phyloP scores from a whole-genome alignment of 2,329 filamentous ascomycete species.

The Cercospora berteroae region DNA sequence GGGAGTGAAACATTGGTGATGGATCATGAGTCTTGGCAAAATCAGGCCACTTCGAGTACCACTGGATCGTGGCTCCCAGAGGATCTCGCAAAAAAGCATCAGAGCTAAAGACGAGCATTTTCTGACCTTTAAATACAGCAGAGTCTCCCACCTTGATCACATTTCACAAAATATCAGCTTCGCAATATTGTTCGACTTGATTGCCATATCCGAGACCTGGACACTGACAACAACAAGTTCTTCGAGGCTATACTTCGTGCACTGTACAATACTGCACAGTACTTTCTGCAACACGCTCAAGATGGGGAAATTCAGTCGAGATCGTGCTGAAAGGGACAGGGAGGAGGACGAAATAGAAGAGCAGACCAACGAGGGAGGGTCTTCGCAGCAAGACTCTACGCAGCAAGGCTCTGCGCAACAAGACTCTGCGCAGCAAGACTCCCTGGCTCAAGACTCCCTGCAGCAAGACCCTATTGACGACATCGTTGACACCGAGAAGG shows the following conservation, averaged over 20 bases:
- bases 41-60: background rate
- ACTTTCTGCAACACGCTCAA: background rate
- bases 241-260: background rate
- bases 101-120: background rate
- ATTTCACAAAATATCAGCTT: background rate
- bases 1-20: no score
- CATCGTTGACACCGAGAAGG: no score
- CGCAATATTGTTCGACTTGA: background rate
- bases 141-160: background rate
- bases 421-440: no score
- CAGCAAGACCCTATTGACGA: no score
- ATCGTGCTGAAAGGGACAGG: no score
- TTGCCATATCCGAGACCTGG: background rate
- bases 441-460: no score
- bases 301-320: background rate
- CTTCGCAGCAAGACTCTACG: no score
- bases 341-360: no score
- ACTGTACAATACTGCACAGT: no score
- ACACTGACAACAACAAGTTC: background rate
- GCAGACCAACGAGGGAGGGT: no score
- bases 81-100: background rate
- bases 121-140: background rate
- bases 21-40: background rate
- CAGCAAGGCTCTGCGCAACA: no score
- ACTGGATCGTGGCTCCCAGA: background rate